phyloP scores from a whole-genome alignment of 1,139 yeast species.

The Candida sojae region DNA sequence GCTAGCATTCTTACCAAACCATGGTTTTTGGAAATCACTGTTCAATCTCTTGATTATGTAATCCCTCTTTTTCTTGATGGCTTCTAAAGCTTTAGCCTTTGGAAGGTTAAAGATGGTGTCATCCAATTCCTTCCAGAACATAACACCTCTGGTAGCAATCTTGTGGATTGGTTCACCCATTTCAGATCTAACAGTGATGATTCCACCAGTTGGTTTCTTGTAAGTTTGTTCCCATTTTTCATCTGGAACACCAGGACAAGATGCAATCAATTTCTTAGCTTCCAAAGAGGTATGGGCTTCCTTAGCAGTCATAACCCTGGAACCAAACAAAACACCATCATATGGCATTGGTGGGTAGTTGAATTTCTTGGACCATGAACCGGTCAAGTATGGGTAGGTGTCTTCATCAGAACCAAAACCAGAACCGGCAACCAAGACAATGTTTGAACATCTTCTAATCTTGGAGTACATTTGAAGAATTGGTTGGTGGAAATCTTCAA shows the following conservation, averaged over 20 bases:
- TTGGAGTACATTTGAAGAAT: constrained; percentile 92
- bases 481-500: constrained; percentile 98
- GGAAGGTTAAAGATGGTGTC: constrained; percentile 90
- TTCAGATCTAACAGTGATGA: constrained; percentile 93
- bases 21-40: constrained; percentile 95
- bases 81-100: constrained; percentile 82
- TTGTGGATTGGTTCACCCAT: constrained; percentile 99
- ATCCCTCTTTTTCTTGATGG: constrained; percentile 79
- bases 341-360: constrained; percentile 98
- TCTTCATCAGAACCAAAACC: constrained; percentile 98
- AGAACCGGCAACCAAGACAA: constrained; percentile 92
- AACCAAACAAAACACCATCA: constrained; percentile 95
- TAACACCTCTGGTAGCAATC: constrained; percentile 96
- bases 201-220: constrained; percentile 95
- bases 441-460: constrained; percentile 89
- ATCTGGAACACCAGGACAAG: constrained; percentile 89
- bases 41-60: constrained; percentile 83
- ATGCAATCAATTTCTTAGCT: constrained; percentile 90
- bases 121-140: constrained; percentile 96
- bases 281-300: constrained; percentile 94
- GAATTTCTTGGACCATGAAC: constrained; percentile 86
- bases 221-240: constrained; percentile 90
- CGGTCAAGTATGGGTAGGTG: constrained; percentile 95
- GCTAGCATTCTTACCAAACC: constrained; percentile 80
- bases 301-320: constrained; percentile 96